Evolutionary conservation across 106 monocot species (phyloP).

Genomic region (Dendrobium nobile): DNA sequence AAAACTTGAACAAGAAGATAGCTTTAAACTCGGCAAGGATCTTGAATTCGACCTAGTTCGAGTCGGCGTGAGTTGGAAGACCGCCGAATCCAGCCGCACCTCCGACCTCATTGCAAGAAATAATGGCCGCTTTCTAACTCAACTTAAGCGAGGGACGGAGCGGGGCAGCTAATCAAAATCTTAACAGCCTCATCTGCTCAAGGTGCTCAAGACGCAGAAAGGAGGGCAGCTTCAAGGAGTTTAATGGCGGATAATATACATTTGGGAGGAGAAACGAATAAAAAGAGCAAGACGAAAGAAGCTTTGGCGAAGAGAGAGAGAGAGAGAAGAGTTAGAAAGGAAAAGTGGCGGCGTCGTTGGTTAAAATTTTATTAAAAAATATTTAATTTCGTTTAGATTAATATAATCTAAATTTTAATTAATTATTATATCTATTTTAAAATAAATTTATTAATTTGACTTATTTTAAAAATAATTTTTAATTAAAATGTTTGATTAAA

Average conservation of each 20-base stretch:
- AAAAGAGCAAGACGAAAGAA: too few species aligned
- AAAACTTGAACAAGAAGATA: background rate
- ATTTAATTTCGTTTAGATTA: too few species aligned
- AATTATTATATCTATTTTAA: too few species aligned
- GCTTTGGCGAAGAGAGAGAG: background rate
- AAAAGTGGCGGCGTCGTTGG: too few species aligned
- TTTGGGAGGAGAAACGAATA: background rate
- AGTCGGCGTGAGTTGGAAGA: constrained; percentile 76
- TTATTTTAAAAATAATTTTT: too few species aligned
- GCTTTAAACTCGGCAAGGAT: too few species aligned
- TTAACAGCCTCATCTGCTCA: background rate
- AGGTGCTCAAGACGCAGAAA: background rate
- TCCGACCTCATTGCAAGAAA: constrained; percentile 42
- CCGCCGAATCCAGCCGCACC: constrained; percentile 41
- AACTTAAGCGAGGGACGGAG: background rate
- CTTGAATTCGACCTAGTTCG: constrained; percentile 40
- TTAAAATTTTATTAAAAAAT: too few species aligned
- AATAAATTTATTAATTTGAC: too few species aligned
- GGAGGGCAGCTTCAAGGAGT: background rate
- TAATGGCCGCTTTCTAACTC: background rate
- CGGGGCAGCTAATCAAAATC: background rate
- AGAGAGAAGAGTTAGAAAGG: too few species aligned
- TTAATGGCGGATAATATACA: background rate
- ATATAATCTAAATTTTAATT: too few species aligned
- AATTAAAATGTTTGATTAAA: too few species aligned